Conservation (phyloP, 83 land plant genomes). For the Picea mariana region DNA sequence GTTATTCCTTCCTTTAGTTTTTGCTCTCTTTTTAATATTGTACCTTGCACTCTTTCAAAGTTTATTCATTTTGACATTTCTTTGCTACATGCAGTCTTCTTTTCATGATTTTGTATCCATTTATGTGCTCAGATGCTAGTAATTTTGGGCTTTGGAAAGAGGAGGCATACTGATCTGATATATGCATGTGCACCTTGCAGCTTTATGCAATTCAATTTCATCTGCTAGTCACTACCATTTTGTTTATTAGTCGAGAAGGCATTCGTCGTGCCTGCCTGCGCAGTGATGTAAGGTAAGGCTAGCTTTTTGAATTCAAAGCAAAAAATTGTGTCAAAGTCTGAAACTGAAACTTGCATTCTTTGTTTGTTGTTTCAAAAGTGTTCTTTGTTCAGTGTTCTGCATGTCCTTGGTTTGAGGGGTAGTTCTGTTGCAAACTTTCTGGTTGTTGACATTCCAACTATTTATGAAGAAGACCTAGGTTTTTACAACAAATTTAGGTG, state of each 20-base stretch:
- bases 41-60: background rate
- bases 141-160: background rate
- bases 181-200: conserved; percentile 33
- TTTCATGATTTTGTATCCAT: background rate
- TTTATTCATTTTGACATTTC: background rate
- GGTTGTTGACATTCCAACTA: background rate
- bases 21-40: background rate
- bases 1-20: background rate
- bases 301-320: background rate
- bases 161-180: background rate
- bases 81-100: background rate
- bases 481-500: background rate
- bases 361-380: background rate
- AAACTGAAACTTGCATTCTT: background rate
- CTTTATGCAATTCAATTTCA: conserved; percentile 64
- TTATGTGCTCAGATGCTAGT: background rate
- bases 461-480: background rate
- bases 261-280: conserved; percentile 77
- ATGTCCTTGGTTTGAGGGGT: background rate
- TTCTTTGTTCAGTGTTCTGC: background rate
- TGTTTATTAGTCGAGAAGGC: conserved; percentile 72
- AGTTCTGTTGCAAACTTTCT: background rate
- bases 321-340: background rate
- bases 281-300: conserved; percentile 21
- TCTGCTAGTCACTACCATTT: conserved; percentile 55